These are phyloP conservation scores for Auriscalpium vulgare DNA, from an alignment of 768 basidiomycete species.

Conservation along the genomic window DNA sequence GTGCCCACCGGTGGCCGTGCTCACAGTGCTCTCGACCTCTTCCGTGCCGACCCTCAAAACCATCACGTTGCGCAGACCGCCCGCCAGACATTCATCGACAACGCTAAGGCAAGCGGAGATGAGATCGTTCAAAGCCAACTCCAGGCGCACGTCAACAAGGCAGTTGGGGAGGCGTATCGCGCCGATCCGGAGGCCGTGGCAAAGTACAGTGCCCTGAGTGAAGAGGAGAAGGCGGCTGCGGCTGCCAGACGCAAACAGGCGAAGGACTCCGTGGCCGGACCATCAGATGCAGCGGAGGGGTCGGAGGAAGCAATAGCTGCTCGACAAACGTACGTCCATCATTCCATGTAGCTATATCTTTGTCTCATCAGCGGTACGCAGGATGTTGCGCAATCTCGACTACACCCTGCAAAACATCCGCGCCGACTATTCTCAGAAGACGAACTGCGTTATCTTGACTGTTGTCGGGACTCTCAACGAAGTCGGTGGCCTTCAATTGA, in stretches of 20 bases:
- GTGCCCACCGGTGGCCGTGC: not conserved
- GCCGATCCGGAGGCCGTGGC: not conserved
- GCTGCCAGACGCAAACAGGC: not conserved
- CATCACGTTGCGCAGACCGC: not conserved
- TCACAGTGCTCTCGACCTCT: not conserved
- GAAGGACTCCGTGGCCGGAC: no score
- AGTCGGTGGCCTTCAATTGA: no score
- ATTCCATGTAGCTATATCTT: no score
- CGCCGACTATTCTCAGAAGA: no score
- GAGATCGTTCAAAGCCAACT: not conserved
- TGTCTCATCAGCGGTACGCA: no score
- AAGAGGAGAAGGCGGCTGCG: not conserved
- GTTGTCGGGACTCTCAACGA: no score
- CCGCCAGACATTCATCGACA: not conserved
- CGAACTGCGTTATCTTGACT: no score
- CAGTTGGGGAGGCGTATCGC: not conserved
- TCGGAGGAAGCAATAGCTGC: no score
- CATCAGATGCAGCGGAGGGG: no score
- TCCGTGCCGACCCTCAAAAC: not conserved
- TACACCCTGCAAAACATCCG: no score
- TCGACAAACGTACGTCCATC: no score
- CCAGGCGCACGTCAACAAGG: not conserved
- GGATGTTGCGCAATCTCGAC: no score
- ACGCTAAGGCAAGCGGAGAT: not conserved
- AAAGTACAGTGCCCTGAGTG: not conserved